phyloP scores from a whole-genome alignment of 1,139 yeast genomes.

The Tardiomyces blankii region DNA sequence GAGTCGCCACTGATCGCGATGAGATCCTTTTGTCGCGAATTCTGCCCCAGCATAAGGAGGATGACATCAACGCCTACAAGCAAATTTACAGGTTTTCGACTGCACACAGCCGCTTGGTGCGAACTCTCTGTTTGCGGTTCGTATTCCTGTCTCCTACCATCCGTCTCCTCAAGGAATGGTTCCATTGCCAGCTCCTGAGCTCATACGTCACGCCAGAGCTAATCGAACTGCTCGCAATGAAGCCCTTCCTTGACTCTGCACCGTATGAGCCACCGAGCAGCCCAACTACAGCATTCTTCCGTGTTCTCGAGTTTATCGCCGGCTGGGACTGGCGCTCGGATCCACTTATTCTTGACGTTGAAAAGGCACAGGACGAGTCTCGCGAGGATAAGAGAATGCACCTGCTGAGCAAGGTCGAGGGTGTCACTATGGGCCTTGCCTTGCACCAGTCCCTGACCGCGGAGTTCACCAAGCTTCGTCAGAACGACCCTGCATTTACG shows the following conservation, averaged over 20 bases:
- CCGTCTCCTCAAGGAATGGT: slow-evolving; percentile 79
- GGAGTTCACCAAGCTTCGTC: slow-evolving; percentile 56
- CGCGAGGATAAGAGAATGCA: slow-evolving; percentile 21
- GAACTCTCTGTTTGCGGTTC: slow-evolving; percentile 59
- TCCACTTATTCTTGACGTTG: slow-evolving; percentile 67
- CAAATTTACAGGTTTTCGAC: slow-evolving; percentile 57
- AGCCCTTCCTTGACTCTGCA: slow-evolving; percentile 78
- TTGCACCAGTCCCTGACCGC: slow-evolving; percentile 52
- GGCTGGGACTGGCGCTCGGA: slow-evolving; percentile 94
- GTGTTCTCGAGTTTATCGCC: slow-evolving; percentile 59
- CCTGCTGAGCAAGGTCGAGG: slow-evolving; percentile 17
- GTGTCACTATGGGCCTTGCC: slow-evolving; percentile 53
- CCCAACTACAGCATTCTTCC: slow-evolving; percentile 68
- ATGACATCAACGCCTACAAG: slow-evolving; percentile 33
- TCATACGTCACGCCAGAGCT: slow-evolving; percentile 67
- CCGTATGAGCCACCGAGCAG: slow-evolving; percentile 76
- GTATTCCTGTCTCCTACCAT: slow-evolving; percentile 72
- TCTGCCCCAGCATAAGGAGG: slow-evolving; percentile 12
- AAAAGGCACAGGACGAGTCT: slow-evolving; percentile 34
- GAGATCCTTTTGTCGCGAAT: slow-evolving; percentile 51
- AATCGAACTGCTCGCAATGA: slow-evolving; percentile 69
- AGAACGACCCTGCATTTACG: slow-evolving; percentile 69
- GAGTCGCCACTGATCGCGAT: slow-evolving; percentile 74
- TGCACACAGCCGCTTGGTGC: slow-evolving; percentile 74
- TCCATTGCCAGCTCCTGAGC: slow-evolving; percentile 54